phyloP scores from a whole-genome alignment of 2,329 filamentous ascomycete genomes.

The Teratosphaeria zuluensis region DNA sequence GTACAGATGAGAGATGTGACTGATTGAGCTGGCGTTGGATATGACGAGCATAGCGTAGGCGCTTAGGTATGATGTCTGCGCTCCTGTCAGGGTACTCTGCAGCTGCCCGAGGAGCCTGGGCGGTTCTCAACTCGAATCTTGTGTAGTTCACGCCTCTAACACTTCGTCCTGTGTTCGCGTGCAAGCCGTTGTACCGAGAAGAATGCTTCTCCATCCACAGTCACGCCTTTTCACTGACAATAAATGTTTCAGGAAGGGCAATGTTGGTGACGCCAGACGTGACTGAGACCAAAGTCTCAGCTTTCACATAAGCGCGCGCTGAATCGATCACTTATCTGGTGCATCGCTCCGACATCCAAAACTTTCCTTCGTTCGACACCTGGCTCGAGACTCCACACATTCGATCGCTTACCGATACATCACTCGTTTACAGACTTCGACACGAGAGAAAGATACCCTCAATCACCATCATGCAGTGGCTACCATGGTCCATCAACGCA shows the following conservation, averaged over 20 bases:
- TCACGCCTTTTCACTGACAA: not conserved
- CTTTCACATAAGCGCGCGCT: not conserved
- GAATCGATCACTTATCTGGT: not conserved
- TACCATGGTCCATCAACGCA: not conserved
- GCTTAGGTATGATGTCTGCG: not conserved
- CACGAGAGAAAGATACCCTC: not conserved
- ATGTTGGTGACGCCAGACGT: not conserved
- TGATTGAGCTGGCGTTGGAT: not conserved
- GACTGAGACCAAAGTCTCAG: not conserved
- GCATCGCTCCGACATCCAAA: not conserved
- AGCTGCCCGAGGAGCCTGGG: not conserved
- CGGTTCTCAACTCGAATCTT: not conserved
- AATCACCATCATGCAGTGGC: not conserved
- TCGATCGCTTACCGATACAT: not conserved
- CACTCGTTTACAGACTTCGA: not conserved
- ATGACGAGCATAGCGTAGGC: not conserved
- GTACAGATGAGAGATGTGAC: constrained; percentile 40
- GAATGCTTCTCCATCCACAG: too few species aligned
- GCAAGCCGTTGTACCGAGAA: too few species aligned
- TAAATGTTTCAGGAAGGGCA: not conserved
- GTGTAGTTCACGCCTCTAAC: not conserved
- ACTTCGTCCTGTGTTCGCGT: not conserved
- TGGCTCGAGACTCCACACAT: too few species aligned
- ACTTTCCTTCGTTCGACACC: not conserved
- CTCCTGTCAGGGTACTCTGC: not conserved